Base-by-base conservation (phyloP, 1,284 basidiomycete species). In the Ustilago shanxiensis region DNA sequence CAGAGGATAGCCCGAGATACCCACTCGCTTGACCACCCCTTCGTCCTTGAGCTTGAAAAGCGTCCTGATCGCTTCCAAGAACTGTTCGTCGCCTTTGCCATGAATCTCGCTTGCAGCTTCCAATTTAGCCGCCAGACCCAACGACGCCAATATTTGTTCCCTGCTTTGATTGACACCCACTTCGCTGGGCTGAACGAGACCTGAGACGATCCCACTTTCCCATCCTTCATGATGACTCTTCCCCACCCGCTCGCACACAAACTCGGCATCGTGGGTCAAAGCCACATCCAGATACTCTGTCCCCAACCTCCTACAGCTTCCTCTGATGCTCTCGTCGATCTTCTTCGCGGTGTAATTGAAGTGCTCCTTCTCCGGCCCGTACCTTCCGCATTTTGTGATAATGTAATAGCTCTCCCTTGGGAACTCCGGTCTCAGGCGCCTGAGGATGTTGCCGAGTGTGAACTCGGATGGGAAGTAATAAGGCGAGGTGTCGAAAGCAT, bases 391-490 rank as follows among this genome's bases (percentile, higher is more conserved):
- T 87, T 99, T 99, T n/a, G 95, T 95, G 91, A 77, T 72, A 71
- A 86, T 74, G 52, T 77, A 80, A 77, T 86, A 85, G 49, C 70
- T 90, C 90, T 70, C 55, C 44, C 85, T 72, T 3, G 85, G 84
- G 49, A 78, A 82, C 59, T 83, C 80, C 20, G 79, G 76, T 22
- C 51, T 20, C 16, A 86, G 53, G 20, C 75, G 47, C 1, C 65
- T 47, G 53, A 92, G 90, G 11, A 85, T 84, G 41, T 80, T 80
- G 26, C 95, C 95, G 20, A 98, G 88, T 1, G 97, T 89, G 69
- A 93, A 90, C 87, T 98, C 95, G 3, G 95, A 97, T 2, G 92
- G 91, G 33, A 94, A 94, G 87, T 99, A 98, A 87, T 92, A 94
- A 7, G 92, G 88, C 9, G 85, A 86, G 2, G 87, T 98, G 85